Conservation (phyloP, 106 monocot genomes). For the Dioscorea dumetorum region DNA sequence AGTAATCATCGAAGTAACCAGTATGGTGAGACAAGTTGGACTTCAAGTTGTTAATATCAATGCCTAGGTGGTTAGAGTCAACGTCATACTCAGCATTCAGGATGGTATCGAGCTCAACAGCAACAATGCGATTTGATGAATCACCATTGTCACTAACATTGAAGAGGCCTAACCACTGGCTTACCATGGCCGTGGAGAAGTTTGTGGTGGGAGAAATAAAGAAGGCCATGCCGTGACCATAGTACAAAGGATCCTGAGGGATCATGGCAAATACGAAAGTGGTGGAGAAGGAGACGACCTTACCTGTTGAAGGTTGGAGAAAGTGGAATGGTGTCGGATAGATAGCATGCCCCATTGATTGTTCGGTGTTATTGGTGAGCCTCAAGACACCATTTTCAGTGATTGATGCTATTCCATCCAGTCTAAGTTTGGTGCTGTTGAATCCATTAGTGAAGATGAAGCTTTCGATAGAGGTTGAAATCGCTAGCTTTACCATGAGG, state of each 20-base stretch:
- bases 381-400: slow-evolving; percentile 7
- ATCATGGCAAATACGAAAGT: slow-evolving; percentile 1
- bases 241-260: not conserved
- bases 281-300: slow-evolving; percentile 2
- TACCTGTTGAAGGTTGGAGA: not conserved
- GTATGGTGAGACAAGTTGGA: not conserved
- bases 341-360: not conserved
- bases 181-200: not conserved
- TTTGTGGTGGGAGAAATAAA: slow-evolving; percentile 1
- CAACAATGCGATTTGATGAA: not conserved
- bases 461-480: not conserved
- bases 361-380: slow-evolving; percentile 1
- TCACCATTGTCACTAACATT: slow-evolving; percentile 2
- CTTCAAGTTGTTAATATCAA: not conserved
- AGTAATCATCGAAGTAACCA: not conserved
- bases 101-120: slow-evolving; percentile 2
- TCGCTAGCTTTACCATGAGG: not conserved
- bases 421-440: slow-evolving; percentile 1
- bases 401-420: slow-evolving; percentile 6
- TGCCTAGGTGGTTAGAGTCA: not conserved
- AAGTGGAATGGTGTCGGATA: slow-evolving; percentile 1
- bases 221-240: slow-evolving; percentile 2
- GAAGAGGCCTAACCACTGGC: slow-evolving; percentile 5
- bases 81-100: not conserved
- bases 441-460: slow-evolving; percentile 15